Percentiles rank a stretch among this genome's conserved stretches.
Conservation (phyloP, 148 eudicot species). For the Camellia granthamiana region DNA sequence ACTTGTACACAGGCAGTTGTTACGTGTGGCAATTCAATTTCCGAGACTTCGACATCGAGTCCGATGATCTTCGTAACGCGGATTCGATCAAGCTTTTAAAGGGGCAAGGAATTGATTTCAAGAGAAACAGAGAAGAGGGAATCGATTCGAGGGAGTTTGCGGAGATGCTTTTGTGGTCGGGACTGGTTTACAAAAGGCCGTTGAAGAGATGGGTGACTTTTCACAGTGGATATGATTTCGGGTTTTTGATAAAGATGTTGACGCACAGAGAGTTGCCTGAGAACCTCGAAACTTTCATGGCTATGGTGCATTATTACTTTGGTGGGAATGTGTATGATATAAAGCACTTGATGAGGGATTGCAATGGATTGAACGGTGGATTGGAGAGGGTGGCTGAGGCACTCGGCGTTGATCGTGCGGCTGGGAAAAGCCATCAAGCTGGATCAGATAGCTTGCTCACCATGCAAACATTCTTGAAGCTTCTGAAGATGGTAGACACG, state of each 20-base stretch:
- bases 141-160: slow-evolving; percentile 30
- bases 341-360: not conserved
- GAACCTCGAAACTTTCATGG: slow-evolving; percentile 22
- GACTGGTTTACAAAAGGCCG: slow-evolving; percentile 28
- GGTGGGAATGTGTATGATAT: slow-evolving; percentile 6
- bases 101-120: not conserved
- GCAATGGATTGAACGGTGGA: slow-evolving; percentile 35
- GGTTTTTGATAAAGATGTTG: not conserved
- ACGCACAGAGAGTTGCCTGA: slow-evolving; percentile 15
- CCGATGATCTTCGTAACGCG: too few species aligned
- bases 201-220: slow-evolving; percentile 38
- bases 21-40: too few species aligned
- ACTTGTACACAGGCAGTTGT: too few species aligned
- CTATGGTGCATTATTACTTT: slow-evolving; percentile 18
- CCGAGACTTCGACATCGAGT: too few species aligned
- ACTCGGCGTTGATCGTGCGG: slow-evolving; percentile 24
- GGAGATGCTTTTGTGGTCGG: slow-evolving; percentile 31
- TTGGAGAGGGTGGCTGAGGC: slow-evolving; percentile 35
- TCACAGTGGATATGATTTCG: not conserved
- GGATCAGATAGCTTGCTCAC: too few species aligned
- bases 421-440: too few species aligned
- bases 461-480: too few species aligned
- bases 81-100: too few species aligned
- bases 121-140: not conserved
- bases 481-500: too few species aligned